Evolutionary conservation across 2,329 filamentous ascomycete species (phyloP), one percentile per base, ranked within the genome.

Genomic region (Periconia sp.): DNA sequence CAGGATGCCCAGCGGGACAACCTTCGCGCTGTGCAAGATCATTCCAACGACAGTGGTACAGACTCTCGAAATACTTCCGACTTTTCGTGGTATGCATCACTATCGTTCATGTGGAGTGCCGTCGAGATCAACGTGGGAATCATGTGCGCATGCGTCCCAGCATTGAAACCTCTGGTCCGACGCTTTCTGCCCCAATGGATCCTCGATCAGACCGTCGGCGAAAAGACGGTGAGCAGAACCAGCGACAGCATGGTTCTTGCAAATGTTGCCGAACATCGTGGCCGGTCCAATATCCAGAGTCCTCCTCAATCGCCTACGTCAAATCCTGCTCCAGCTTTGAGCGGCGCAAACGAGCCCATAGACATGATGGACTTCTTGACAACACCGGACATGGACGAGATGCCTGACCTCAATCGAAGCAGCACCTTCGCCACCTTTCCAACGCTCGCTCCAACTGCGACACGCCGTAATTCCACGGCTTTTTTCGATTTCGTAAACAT

Each of bases 41-140:
- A 67, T 13, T 46, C 36, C 3, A 36, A 48, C 5, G 52, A 61
- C 21, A 54, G 42, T 13, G 63, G 56, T 11, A 61, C 48, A n/a
- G 65, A 59, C 22, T 57, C 63, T 21, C 61, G 74, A 26, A 75
- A 73, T 32, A 61, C 66, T 8, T 73, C 72, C 7, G 80, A 84
- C 51, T 80, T 82, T 47, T 77, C 77, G 25, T 84, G 79, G 85
- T 91, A 92, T 62, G 88, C 89, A 1, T 89, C 89, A 1, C 73
- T 91, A 4, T 89, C 89, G 0, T 86, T 95, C 63, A 92, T 96
- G 88, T 97, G 92, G 92, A 92, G 88, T 12, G 88, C 87, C 10
- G 84, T 96, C 40, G 92, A 96, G 68, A 90, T 96, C 61, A 94
- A 95, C 54, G 78, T 95, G 1, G 92, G 90, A 13, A 91, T 96